A percentile compares a stretch with the other conserved stretches of the same genome.
Evolutionary conservation across 2,329 filamentous ascomycete species (phyloP).

Genomic region (Penicillium brevicompactum): DNA sequence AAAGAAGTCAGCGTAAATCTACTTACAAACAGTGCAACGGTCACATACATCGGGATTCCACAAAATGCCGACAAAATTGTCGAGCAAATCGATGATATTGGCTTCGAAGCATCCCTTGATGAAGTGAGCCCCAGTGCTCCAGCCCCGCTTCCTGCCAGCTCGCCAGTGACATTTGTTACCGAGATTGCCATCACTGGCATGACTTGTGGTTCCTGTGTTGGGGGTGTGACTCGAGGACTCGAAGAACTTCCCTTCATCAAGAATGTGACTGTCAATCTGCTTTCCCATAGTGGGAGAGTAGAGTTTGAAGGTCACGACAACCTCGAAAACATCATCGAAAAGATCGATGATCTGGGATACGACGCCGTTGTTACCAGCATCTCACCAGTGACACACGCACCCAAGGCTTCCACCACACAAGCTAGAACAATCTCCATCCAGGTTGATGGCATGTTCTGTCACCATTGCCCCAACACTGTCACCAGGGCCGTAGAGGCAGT

Average conservation of each 20-base stretch:
- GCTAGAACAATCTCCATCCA: conserved; percentile 64
- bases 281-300: conserved; percentile 54
- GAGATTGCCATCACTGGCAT: conserved; percentile 58
- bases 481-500: conserved; percentile 42
- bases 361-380: conserved; percentile 61
- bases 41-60: conserved; percentile 57
- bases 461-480: conserved; percentile 63
- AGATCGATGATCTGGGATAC: conserved; percentile 64
- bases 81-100: conserved; percentile 53
- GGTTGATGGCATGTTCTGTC: conserved; percentile 74
- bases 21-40: conserved; percentile 66
- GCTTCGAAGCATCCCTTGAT: conserved; percentile 50
- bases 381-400: conserved; percentile 30
- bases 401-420: conserved; percentile 27
- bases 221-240: conserved; percentile 51
- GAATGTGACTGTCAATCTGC: conserved; percentile 52
- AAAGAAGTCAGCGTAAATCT: conserved; percentile 63
- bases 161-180: conserved; percentile 35
- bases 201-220: conserved; percentile 60
- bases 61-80: conserved; percentile 49
- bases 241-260: conserved; percentile 49
- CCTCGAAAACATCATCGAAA: conserved; percentile 48
- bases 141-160: conserved; percentile 6
- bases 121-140: conserved; percentile 27
- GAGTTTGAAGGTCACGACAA: conserved; percentile 52